phyloP scores from a whole-genome alignment of 2,329 filamentous ascomycete genomes.

The Aureobasidium mangrovei region DNA sequence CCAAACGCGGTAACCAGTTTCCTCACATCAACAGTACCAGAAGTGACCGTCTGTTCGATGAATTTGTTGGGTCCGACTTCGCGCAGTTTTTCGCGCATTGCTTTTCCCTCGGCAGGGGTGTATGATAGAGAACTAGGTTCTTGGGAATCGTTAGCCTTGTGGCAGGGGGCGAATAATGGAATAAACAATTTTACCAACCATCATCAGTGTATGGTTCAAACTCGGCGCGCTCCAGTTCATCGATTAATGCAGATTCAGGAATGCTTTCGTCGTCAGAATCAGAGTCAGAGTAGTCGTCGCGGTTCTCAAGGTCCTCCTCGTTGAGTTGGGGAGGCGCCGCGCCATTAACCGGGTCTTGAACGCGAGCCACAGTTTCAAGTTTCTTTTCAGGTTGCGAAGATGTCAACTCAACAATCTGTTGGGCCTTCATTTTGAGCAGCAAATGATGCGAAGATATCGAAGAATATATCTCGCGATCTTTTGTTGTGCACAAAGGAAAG shows the following conservation, averaged over 20 bases:
- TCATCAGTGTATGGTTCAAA: conserved; percentile 14
- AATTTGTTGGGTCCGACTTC: conserved; percentile 71
- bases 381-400: neutral
- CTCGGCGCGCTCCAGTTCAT: conserved; percentile 16
- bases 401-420: neutral
- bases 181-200: conserved; percentile 1
- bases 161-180: neutral
- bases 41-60: conserved; percentile 60
- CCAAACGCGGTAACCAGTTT: conserved; percentile 83
- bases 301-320: neutral
- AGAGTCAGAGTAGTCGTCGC: neutral
- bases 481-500: conserved; percentile 12
- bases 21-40: conserved; percentile 63
- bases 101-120: conserved; percentile 15
- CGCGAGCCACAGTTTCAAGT: conserved; percentile 9
- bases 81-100: conserved; percentile 45
- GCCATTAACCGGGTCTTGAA: conserved; percentile 6
- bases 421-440: neutral
- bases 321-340: conserved; percentile 2
- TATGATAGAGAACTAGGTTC: conserved; percentile 11
- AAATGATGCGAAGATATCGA: neutral
- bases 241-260: conserved; percentile 3
- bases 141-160: conserved; percentile 1
- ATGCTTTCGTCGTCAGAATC: neutral
- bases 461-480: neutral